A percentile compares a stretch with the other conserved stretches of the same genome.
phyloP scores from a whole-genome alignment of 257 asterid species.

The Mitragyna speciosa region DNA sequence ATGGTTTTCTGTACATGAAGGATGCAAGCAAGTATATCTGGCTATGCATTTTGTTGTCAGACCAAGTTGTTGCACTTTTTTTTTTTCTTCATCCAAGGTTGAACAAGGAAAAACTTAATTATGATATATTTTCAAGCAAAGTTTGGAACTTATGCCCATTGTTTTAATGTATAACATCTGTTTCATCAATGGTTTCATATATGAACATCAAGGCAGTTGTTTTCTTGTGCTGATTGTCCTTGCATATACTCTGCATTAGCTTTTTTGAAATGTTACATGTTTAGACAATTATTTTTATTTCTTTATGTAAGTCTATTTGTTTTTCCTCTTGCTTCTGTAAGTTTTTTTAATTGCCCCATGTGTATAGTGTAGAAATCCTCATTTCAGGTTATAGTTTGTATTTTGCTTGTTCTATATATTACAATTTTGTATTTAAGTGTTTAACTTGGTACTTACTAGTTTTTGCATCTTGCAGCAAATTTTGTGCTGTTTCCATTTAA shows the following conservation, averaged over 20 bases:
- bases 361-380: neutral
- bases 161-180: neutral
- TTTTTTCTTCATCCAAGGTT: neutral
- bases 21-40: neutral
- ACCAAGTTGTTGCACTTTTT: neutral
- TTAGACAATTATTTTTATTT: neutral
- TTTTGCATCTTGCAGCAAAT: slow-evolving; percentile 67
- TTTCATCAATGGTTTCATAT: neutral
- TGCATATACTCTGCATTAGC: neutral
- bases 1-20: neutral
- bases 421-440: neutral
- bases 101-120: neutral
- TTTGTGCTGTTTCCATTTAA: slow-evolving; percentile 73
- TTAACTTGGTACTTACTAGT: neutral
- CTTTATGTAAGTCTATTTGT: neutral
- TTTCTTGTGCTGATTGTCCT: neutral
- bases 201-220: neutral
- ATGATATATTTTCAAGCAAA: neutral
- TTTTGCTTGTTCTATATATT: slow-evolving; percentile 8
- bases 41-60: neutral
- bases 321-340: neutral
- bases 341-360: neutral
- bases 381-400: neutral
- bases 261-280: neutral
- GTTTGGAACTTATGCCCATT: neutral